phyloP scores from a whole-genome alignment of 164 flowering plant genomes.

The Chimonanthus praecox region DNA sequence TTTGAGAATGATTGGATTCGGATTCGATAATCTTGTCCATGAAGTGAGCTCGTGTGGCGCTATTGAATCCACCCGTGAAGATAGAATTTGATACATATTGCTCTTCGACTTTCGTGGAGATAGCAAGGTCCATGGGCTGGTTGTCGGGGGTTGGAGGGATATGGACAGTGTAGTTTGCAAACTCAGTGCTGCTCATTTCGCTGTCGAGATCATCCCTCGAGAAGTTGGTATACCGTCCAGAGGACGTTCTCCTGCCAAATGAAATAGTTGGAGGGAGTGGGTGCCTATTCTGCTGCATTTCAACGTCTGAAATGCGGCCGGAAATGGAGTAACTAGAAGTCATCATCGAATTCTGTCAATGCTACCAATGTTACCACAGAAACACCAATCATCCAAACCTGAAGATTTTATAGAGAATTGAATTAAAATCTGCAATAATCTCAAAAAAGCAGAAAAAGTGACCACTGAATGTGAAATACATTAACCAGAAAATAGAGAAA shows the following conservation, averaged over 20 bases:
- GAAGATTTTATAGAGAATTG: not conserved
- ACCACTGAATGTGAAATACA: too few species aligned
- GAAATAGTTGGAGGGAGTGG: slow-evolving; percentile 26
- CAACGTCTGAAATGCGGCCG: slow-evolving; percentile 36
- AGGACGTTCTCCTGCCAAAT: slow-evolving; percentile 47
- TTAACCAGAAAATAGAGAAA: not conserved
- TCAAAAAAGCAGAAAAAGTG: not conserved
- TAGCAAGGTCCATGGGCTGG: slow-evolving; percentile 47
- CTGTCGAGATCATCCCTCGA: slow-evolving; percentile 59
- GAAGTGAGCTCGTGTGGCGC: slow-evolving; percentile 53
- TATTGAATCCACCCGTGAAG: slow-evolving; percentile 65
- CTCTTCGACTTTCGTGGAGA: slow-evolving; percentile 56
- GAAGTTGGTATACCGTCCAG: slow-evolving; percentile 47
- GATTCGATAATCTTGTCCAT: slow-evolving; percentile 70
- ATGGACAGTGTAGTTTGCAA: slow-evolving; percentile 48
- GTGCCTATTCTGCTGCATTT: slow-evolving; percentile 14
- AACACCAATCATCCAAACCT: not conserved
- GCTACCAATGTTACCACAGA: not conserved
- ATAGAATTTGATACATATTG: slow-evolving; percentile 63
- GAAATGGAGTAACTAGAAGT: slow-evolving; percentile 41
- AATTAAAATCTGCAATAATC: not conserved
- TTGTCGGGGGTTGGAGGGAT: slow-evolving; percentile 66
- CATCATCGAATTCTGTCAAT: slow-evolving; percentile 16
- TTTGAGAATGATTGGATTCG: slow-evolving; percentile 55
- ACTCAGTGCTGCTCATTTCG: slow-evolving; percentile 40